Conservation (phyloP, 78 protist species). For the Fonticula alba region DNA sequence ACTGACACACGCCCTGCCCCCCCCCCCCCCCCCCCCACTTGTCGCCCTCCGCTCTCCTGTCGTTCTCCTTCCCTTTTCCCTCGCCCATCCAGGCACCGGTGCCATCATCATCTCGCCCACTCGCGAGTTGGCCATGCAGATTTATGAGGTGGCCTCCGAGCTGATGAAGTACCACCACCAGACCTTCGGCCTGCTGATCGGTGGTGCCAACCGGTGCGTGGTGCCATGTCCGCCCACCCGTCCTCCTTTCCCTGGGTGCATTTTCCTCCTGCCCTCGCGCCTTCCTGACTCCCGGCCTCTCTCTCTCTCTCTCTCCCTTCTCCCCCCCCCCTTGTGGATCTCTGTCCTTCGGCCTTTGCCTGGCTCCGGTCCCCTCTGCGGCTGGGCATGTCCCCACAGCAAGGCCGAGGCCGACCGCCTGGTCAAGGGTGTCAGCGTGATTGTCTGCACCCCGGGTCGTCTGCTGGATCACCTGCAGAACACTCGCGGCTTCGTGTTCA, state of each 20-base stretch:
- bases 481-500: constrained; percentile 60
- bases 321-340: no score
- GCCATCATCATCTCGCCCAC: constrained; percentile 67
- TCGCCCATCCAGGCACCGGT: constrained; percentile 43
- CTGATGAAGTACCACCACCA: constrained; percentile 54
- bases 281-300: constrained; percentile 4
- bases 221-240: background rate
- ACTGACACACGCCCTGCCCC: background rate
- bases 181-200: constrained; percentile 83
- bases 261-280: background rate
- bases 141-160: constrained; percentile 51
- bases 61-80: constrained; percentile 9
- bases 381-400: background rate
- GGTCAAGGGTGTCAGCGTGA: constrained; percentile 74
- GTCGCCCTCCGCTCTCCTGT: no score
- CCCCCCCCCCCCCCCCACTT: no score
- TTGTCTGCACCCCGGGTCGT: constrained; percentile 98
- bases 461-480: constrained; percentile 88
- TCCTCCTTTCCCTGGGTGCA: background rate
- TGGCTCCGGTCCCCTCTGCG: no score
- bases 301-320: background rate
- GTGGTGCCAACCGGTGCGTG: constrained; percentile 61
- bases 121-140: constrained; percentile 87
- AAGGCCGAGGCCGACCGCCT: constrained; percentile 69
- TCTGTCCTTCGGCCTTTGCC: no score